These are phyloP conservation scores for Lepraria neglecta DNA, from an alignment of 495 filamentous ascomycete genomes.

Conservation along the genomic window DNA sequence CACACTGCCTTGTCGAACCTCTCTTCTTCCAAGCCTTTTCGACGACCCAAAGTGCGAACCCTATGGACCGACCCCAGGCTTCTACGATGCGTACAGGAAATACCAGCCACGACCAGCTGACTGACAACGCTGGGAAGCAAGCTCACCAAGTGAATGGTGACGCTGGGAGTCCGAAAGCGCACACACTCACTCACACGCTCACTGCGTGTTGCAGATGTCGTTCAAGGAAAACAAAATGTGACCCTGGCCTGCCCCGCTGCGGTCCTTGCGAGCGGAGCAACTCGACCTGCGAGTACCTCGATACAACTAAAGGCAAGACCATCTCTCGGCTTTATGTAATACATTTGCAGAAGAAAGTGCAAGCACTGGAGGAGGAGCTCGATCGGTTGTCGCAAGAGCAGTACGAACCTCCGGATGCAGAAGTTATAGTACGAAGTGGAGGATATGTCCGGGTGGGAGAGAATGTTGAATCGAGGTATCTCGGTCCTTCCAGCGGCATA, in stretches of 20 bases:
- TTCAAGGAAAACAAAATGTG: slow-evolving; percentile 88
- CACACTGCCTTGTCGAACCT: background rate
- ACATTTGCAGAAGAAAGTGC: slow-evolving; percentile 74
- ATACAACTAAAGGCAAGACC: slow-evolving; percentile 68
- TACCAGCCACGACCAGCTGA: background rate
- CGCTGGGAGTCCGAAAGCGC: slow-evolving; percentile 49
- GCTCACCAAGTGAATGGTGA: slow-evolving; percentile 36
- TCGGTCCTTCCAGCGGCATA: slow-evolving; percentile 89
- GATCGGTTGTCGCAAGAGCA: slow-evolving; percentile 55
- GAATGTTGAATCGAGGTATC: slow-evolving; percentile 76
- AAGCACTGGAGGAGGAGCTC: slow-evolving; percentile 69
- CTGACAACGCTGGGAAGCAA: background rate
- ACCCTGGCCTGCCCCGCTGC: slow-evolving; percentile 82
- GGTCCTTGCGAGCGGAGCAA: slow-evolving; percentile 88
- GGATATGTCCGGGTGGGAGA: slow-evolving; percentile 75
- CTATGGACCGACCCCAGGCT: slow-evolving; percentile 1
- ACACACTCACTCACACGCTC: slow-evolving; percentile 59
- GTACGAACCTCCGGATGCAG: slow-evolving; percentile 60
- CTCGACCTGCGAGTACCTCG: slow-evolving; percentile 86
- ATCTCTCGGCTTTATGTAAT: slow-evolving; percentile 84
- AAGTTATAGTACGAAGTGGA: slow-evolving; percentile 74
- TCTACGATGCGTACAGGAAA: background rate
- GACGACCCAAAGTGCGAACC: background rate
- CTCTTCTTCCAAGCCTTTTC: background rate
- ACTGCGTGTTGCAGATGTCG: slow-evolving; percentile 83